phyloP scores from a whole-genome alignment of 139 green algal genomes.

The Volvox africanus region DNA sequence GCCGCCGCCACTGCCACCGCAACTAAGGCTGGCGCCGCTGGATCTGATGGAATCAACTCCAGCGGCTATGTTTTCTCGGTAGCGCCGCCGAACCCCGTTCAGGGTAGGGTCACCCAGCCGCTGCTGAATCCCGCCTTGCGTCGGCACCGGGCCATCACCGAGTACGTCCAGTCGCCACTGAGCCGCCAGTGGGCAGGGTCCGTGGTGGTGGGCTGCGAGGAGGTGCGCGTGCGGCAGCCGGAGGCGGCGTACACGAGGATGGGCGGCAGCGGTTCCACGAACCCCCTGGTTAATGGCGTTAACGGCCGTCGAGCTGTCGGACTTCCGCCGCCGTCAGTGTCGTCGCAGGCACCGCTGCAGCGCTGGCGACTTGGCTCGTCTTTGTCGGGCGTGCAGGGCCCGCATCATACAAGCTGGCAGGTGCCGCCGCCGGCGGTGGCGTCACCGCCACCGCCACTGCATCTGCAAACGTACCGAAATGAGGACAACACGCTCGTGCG shows the following conservation, averaged over 20 bases:
- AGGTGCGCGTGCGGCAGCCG: background rate
- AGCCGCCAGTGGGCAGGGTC: background rate
- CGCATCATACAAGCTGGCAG: background rate
- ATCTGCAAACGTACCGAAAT: background rate
- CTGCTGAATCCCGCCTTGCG: background rate
- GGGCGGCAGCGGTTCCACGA: background rate
- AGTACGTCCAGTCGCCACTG: conserved; percentile 39
- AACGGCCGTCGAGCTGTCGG: background rate
- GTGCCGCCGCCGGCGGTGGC: background rate
- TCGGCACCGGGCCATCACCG: background rate
- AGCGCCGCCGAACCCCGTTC: background rate
- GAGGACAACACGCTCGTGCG: background rate
- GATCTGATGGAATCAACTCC: background rate
- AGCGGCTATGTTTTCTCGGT: background rate
- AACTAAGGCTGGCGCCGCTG: background rate
- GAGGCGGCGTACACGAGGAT: background rate
- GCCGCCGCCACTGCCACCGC: background rate
- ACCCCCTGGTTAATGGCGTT: background rate
- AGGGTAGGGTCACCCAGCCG: background rate
- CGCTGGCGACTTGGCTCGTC: background rate
- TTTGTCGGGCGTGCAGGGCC: background rate
- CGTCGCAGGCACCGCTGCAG: background rate
- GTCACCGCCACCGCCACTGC: background rate
- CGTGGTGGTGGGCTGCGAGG: background rate
- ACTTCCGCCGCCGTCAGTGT: background rate